Conservation (phyloP, 176 grass and related monocot genomes). For the Otatea glauca region DNA sequence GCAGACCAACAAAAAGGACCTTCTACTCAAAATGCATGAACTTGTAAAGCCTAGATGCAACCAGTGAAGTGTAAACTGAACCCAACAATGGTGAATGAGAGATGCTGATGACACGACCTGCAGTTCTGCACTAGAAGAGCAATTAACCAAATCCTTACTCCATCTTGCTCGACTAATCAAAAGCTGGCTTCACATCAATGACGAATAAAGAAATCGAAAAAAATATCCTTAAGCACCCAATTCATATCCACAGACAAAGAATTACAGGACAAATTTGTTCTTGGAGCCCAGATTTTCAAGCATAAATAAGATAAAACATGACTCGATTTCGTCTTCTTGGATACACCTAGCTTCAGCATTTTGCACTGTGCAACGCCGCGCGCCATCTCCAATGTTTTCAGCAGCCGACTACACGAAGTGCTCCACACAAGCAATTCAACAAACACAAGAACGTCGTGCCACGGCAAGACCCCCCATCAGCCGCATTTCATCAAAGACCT, state of each 20-base stretch:
- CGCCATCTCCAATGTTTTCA: too few species aligned
- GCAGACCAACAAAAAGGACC: background rate
- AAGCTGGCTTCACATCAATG: background rate
- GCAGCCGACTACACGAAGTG: too few species aligned
- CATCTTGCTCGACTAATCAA: background rate
- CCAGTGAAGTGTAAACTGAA: slow-evolving; percentile 7
- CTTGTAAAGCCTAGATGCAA: background rate
- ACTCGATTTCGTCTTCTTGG: background rate
- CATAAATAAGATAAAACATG: background rate
- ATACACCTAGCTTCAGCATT: background rate
- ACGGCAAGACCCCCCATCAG: too few species aligned
- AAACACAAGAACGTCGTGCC: too few species aligned
- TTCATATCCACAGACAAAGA: background rate
- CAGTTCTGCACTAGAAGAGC: background rate
- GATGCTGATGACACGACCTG: background rate
- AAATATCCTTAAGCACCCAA: background rate
- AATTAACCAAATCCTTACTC: background rate
- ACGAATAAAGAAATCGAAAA: background rate
- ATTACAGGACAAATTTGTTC: background rate
- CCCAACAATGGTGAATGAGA: background rate
- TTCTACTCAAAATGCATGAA: slow-evolving; percentile 10
- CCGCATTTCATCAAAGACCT: too few species aligned
- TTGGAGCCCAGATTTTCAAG: background rate
- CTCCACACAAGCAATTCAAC: too few species aligned
- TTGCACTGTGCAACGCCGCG: background rate